Evolutionary conservation across 2,329 filamentous ascomycete genomes (phyloP).

Genomic region (Scytalidium lignicola): DNA sequence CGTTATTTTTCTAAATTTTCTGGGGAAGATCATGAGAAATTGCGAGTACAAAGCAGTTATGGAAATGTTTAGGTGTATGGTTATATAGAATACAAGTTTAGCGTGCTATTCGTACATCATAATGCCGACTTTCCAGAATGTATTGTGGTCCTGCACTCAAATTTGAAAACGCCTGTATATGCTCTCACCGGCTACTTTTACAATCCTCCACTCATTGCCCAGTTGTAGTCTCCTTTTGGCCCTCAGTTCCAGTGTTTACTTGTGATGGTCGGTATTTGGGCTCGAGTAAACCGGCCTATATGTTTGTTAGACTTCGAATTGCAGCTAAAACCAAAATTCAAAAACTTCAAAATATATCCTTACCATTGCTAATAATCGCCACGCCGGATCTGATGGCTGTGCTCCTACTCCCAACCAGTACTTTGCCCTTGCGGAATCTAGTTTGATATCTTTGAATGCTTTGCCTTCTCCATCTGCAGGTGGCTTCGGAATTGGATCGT

Average conservation of each 20-base stretch:
- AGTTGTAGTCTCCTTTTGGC: slow-evolving; percentile 1
- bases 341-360: slow-evolving; percentile 13
- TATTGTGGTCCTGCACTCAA: background rate
- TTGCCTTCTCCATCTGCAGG: slow-evolving; percentile 57
- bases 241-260: background rate
- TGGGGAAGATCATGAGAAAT: background rate
- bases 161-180: slow-evolving; percentile 8
- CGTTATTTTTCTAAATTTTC: slow-evolving; percentile 2
- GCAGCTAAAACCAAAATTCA: background rate
- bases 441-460: slow-evolving; percentile 84
- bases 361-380: slow-evolving; percentile 81
- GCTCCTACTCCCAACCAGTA: slow-evolving; percentile 98
- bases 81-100: background rate
- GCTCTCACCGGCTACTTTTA: background rate
- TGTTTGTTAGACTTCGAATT: background rate
- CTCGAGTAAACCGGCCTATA: slow-evolving; percentile 26
- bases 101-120: background rate
- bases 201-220: slow-evolving; percentile 2
- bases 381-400: slow-evolving; percentile 85
- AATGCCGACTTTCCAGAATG: background rate
- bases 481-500: slow-evolving; percentile 61
- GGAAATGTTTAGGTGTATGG: background rate
- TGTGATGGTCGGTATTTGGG: slow-evolving; percentile 21
- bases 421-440: slow-evolving; percentile 74
- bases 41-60: background rate